Evolutionary conservation across 805 yeast species (phyloP).

Genomic region (Groenewaldozyma salmanticensis): DNA sequence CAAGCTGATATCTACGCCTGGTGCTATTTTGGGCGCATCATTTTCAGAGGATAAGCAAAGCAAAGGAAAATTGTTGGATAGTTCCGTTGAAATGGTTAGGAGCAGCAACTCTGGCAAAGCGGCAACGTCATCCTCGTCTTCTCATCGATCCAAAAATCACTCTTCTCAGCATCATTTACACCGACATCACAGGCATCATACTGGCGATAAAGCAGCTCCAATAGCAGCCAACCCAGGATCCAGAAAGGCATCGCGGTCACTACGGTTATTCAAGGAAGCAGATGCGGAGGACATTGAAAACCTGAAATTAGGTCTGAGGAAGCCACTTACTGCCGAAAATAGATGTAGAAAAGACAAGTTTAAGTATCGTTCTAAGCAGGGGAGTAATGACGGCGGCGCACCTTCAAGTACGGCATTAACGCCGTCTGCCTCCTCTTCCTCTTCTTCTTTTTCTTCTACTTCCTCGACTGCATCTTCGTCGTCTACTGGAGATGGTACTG

Average conservation of each 20-base stretch:
- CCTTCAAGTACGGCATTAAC: neutral
- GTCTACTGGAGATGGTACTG: too few relatives aligned
- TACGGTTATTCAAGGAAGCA: constrained; percentile 28
- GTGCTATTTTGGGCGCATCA: too few relatives aligned
- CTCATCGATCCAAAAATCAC: too few relatives aligned
- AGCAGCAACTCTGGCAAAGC: too few relatives aligned
- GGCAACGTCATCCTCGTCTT: too few relatives aligned
- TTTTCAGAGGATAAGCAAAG: too few relatives aligned
- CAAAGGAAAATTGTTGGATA: too few relatives aligned
- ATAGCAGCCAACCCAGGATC: constrained; percentile 13
- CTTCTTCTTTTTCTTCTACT: neutral
- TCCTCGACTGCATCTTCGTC: neutral
- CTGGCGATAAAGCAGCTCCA: neutral
- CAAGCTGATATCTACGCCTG: too few relatives aligned
- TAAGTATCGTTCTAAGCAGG: too few relatives aligned
- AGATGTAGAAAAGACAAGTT: too few relatives aligned
- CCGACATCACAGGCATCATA: neutral
- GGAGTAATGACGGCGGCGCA: too few relatives aligned
- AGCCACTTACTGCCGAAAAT: neutral
- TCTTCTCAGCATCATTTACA: neutral
- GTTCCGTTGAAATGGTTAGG: too few relatives aligned
- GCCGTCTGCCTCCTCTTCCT: neutral
- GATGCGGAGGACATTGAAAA: constrained; percentile 8
- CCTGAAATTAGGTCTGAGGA: neutral
- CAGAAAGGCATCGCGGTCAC: constrained; percentile 32